Conservation (phyloP, 2,329 filamentous ascomycete species). For the Neobulgaria alba region DNA sequence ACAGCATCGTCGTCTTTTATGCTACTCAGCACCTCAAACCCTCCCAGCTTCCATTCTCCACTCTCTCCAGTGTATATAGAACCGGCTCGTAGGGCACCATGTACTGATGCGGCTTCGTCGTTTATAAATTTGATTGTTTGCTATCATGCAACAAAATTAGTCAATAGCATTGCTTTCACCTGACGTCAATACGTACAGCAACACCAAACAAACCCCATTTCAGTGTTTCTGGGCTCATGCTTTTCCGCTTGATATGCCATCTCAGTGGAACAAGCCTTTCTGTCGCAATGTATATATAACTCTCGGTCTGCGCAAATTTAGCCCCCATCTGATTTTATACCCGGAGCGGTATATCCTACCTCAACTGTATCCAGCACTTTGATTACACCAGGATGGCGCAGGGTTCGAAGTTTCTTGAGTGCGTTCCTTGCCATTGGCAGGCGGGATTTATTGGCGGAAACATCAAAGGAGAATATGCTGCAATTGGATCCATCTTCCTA, state of each 20-base stretch:
- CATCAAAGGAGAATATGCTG: constrained; percentile 95
- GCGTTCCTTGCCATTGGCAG: constrained; percentile 88
- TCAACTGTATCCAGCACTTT: constrained; percentile 92
- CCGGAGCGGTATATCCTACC: constrained; percentile 39
- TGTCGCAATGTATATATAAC: constrained; percentile 92
- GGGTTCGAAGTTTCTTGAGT: constrained; percentile 82
- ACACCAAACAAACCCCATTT: constrained; percentile 93
- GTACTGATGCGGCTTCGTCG: constrained; percentile 81
- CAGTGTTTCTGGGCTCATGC: constrained; percentile 79
- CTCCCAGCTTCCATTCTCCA: constrained; percentile 94
- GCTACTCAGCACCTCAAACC: constrained; percentile 87
- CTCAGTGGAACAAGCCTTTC: constrained; percentile 79
- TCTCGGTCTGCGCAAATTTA: constrained; percentile 60
- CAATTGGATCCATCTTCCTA: constrained; percentile 92
- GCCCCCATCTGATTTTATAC: background rate
- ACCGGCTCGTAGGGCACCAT: constrained; percentile 75
- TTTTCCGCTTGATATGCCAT: constrained; percentile 86
- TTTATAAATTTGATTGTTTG: constrained; percentile 96
- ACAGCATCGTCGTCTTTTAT: constrained; percentile 93
- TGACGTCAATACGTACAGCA: constrained; percentile 47
- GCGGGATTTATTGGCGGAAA: constrained; percentile 68
- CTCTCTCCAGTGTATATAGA: constrained; percentile 93
- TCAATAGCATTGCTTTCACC: background rate
- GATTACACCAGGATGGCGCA: constrained; percentile 90
- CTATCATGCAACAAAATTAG: constrained; percentile 32